These are phyloP conservation scores for Primulina eburnea DNA, from an alignment of 257 asterid species.

Conservation along the genomic window DNA sequence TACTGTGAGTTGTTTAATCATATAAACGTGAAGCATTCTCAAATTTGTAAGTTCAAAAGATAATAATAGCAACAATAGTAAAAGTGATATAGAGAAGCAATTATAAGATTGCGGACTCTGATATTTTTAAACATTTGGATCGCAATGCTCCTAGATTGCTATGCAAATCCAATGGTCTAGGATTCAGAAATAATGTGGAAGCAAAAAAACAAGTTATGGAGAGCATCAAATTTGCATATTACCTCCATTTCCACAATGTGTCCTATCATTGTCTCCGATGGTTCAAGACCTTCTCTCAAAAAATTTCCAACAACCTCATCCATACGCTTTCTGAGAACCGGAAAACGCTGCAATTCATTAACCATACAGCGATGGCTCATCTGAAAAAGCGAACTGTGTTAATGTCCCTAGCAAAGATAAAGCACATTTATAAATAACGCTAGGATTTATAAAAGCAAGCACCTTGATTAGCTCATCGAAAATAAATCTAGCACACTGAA, in stretches of 20 bases:
- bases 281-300: conserved; percentile 79
- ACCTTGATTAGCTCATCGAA: conserved; percentile 95
- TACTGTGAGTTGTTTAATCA: background rate
- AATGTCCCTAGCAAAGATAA: conserved; percentile 18
- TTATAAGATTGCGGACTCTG: background rate
- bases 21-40: background rate
- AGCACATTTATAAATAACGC: conserved; percentile 16
- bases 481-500: conserved; percentile 90
- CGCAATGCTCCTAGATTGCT: background rate
- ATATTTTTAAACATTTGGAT: background rate
- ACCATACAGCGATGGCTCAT: conserved; percentile 87
- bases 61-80: background rate
- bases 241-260: conserved; percentile 94
- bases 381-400: conserved; percentile 33
- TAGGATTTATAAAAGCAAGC: conserved; percentile 12
- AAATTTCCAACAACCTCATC: conserved; percentile 73
- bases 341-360: conserved; percentile 83
- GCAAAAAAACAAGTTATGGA: background rate
- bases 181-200: background rate
- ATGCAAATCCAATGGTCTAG: conserved; percentile 8
- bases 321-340: conserved; percentile 66
- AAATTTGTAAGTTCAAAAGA: background rate
- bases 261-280: conserved; percentile 82
- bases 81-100: background rate
- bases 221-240: conserved; percentile 17